Base-by-base conservation (phyloP, 768 basidiomycete species). In the Auricularia sp. region DNA sequence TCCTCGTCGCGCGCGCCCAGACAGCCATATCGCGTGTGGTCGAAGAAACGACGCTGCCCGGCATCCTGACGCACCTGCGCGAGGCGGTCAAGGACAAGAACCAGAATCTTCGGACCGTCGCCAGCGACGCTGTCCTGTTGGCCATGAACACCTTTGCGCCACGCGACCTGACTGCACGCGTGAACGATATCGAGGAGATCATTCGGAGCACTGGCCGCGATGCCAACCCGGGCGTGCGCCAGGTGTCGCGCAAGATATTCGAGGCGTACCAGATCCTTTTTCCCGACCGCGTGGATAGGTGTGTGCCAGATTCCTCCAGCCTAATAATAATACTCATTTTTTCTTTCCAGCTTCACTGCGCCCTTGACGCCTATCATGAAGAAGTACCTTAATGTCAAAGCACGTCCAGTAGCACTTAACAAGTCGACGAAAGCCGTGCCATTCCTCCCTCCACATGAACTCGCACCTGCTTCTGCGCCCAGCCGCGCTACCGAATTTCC, bases 81-180 rank as follows among this genome's bases (percentile, higher is more conserved):
- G 83, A 83, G 42, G 79, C 79, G 36, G 71, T 84, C 63, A 83
- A 82, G 70, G 90, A 92, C 36, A 93, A 92, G 71, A 85, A 87
- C 16, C 73, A 78, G 21, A 81, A 83, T 2, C 76, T 88, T 35
- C 82, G 92, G 63, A 70, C 89, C 3, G 80, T 81, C 18, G 83
- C 84, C n/a, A 82, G 84, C 3, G 89, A 92, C 73, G 79, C 83
- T 36, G 78, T 85, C 0, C 71, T 92, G 61, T 78, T 80, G 16
- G 88, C 85, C 67, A 76, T 93, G 63, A 89, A 89, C 66, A 85
- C 82, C 69, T 87, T 86, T 72, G 90, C 89, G 73, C 90, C 90
- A 8, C 88, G 89, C 0, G 89, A 92, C 68, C 73, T 92, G 36
- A 88, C 89, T 73, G 88, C 83, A 72, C 88, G 90, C 59, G 85